phyloP scores from a whole-genome alignment of 2,329 filamentous ascomycete genomes.

The Endoconidiophora laricicola region DNA sequence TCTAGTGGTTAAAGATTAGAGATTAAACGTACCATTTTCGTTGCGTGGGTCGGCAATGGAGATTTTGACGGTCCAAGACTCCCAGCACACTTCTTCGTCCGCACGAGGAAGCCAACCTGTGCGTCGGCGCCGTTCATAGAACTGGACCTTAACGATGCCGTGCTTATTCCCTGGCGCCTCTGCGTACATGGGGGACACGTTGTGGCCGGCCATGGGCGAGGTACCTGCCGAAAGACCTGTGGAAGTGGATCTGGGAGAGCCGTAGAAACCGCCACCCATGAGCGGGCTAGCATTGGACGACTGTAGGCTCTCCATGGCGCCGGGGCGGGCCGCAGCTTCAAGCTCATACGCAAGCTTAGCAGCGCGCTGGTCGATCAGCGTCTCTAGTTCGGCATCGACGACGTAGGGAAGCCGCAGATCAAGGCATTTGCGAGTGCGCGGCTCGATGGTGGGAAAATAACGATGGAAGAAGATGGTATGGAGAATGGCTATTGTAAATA shows the following conservation, averaged over 20 bases:
- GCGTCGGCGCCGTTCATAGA: conserved; percentile 80
- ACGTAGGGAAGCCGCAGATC: conserved; percentile 82
- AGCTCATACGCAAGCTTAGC: conserved; percentile 36
- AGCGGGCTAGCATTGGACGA: background rate
- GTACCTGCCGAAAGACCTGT: conserved; percentile 3
- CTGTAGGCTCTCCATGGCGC: conserved; percentile 16
- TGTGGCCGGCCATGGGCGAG: conserved; percentile 9
- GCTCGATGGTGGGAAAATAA: conserved; percentile 77
- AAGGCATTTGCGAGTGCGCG: conserved; percentile 72
- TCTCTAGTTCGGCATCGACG: conserved; percentile 79
- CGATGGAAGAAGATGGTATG: conserved; percentile 99
- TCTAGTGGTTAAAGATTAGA: conserved; percentile 7
- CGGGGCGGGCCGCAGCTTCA: conserved; percentile 1
- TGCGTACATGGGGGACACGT: background rate
- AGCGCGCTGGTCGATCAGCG: conserved; percentile 79
- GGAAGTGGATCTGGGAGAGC: conserved; percentile 7
- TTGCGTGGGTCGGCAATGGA: conserved; percentile 82
- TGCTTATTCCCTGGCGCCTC: conserved; percentile 38
- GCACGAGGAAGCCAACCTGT: conserved; percentile 65
- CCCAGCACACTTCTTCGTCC: conserved; percentile 94
- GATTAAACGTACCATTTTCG: conserved; percentile 53
- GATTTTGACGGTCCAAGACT: conserved; percentile 85
- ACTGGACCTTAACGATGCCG: conserved; percentile 72
- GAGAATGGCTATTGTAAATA: conserved; percentile 49
- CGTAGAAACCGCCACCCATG: too few species aligned